Base-by-base conservation (phyloP, 129 eudicot species). In the Lactuca saligna region DNA sequence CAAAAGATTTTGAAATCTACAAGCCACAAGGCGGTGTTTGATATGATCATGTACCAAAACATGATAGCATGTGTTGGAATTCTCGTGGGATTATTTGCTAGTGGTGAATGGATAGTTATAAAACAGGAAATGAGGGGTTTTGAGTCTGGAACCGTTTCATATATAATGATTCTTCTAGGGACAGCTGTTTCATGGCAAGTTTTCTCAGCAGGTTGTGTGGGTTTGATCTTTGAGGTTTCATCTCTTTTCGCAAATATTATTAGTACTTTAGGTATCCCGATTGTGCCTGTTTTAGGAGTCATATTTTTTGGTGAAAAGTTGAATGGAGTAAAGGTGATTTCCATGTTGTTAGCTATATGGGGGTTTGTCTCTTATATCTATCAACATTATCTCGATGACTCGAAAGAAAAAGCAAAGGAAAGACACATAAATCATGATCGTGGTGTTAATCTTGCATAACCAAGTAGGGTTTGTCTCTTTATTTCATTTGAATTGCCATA, bases 171-270 rank as follows among this genome's bases (percentile, higher is more conserved):
- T 16, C 39, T 85, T 48, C 81, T 79, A 14, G 61, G 84, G 74
- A 78, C 80, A 0, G 80, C 91, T 0, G 51, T 85, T 17, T 3
- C 77, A 35, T 82, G 86, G 88, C 88, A 85, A 34, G 56, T 80
- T 60, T 75, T 17, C 46, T 7, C 74, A 0, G 48, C 84, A 5
- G 90, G 95, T 2, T 42, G 58, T 1, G n/a, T 77, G 3, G 85
- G 87, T 4, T 62, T 87, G 62, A 79, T 87, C 25, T 79, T 80
- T 42, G 69, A 79, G 62, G 87, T 84, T 29, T 84, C 95, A 5
- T 82, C 95, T 0, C 57, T 87, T 34, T 87, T 87, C 70, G 82
- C 87, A 0, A 87, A 87, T 59, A 86, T 84, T 7, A 80, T 84
- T 34, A 65, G 82, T 54, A 82, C 85, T 17, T 50, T 87, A 53